These are phyloP conservation scores for Fusarium vanettenii DNA, from an alignment of 2,329 filamentous ascomycete genomes.

Conservation along the genomic window DNA sequence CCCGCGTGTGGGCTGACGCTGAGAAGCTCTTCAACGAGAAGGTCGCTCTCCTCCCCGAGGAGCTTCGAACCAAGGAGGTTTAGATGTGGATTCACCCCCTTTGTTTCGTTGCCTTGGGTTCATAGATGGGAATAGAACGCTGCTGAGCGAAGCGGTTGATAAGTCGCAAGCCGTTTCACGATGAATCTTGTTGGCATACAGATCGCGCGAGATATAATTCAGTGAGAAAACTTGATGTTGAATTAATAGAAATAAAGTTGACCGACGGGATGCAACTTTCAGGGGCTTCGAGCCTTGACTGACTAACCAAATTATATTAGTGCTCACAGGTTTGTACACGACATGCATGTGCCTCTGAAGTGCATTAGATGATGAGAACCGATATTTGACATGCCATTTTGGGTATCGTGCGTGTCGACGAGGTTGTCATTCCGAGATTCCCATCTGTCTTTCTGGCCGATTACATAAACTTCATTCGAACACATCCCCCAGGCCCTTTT, in stretches of 20 bases:
- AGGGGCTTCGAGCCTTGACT: neutral
- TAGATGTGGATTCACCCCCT: slow-evolving; percentile 20
- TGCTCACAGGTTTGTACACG: neutral
- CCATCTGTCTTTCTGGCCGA: neutral
- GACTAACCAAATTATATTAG: neutral
- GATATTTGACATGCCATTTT: neutral
- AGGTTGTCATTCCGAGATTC: neutral
- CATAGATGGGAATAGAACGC: slow-evolving; percentile 31
- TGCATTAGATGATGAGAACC: neutral
- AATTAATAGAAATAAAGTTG: neutral
- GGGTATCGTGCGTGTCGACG: neutral
- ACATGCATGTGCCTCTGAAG: neutral
- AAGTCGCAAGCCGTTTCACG: neutral
- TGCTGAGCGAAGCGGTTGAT: slow-evolving; percentile 4
- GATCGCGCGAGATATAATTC: neutral
- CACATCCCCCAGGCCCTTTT: neutral
- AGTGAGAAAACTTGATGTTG: neutral
- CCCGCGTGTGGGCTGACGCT: slow-evolving; percentile 85
- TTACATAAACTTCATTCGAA: neutral
- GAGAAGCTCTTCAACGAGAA: slow-evolving; percentile 88
- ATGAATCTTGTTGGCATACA: neutral
- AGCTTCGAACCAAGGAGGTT: slow-evolving; percentile 36
- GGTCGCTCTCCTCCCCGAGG: slow-evolving; percentile 58
- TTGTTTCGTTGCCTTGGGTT: slow-evolving; percentile 11
- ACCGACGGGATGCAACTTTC: too few relatives aligned